Base-by-base conservation (phyloP, 164 flowering plant species). In the Saururus chinensis region DNA sequence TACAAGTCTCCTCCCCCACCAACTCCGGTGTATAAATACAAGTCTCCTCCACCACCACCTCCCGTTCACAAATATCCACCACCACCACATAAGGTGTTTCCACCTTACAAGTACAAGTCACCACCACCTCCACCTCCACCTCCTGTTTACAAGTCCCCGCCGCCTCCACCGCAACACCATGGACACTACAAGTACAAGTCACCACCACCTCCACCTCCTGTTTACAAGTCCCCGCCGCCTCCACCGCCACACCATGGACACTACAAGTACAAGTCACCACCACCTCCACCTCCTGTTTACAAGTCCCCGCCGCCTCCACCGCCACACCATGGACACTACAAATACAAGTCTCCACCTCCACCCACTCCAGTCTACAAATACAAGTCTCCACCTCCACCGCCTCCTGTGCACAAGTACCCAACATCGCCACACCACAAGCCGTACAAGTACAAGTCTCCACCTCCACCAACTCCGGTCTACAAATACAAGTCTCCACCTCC, bases 311-410 rank as follows among this genome's bases (percentile, higher is more conserved):
- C 57, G 1, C 57, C 57, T 41, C 57, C 61, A 16, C 56, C 61
- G 19, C 62, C 62, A 10, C 11, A 7, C 26, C 56, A 65, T 30
- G 23, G 5, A 17, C 57, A 3, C 24, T 63, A 62, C 62, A 24
- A 62, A 4, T 58, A 62, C 30, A 63, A 52, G 26, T 68, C 67
- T 4, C 71, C 71, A 4, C 64, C 64, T 0, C 69, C 69, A 54
- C 69, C 69, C 21, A 25, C 55, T 0, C 63, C 63, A 9, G 19
- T 16, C 25, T 54, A 66, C 62, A 51, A 51, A 19, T 62, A 70
- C 69, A 51, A 65, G 57, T 61, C 73, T 5, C 73, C 69, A 0
- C 73, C 69, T n/a, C 66, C 73, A 51, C 73, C 73, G 40, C 53
- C 60, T 4, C 60, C 60, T 0, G 56, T 51, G 20, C 63, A 68